Evolutionary conservation across 306 rosid species (phyloP).

Genomic region (Cucurbita argyrosperma): DNA sequence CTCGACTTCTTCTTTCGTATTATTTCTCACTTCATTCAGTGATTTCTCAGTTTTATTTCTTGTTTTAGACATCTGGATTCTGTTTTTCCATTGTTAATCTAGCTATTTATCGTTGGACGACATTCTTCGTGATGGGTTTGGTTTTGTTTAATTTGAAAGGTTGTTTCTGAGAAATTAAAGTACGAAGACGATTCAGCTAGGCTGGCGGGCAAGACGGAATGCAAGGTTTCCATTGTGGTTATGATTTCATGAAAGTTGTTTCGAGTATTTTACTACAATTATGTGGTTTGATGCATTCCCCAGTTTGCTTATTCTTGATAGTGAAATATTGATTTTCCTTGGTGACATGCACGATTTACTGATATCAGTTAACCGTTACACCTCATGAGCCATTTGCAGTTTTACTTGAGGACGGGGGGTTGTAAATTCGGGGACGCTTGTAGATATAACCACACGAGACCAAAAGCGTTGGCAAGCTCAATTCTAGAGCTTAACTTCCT

Average conservation of each 20-base stretch:
- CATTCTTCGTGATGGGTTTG: conserved; percentile 12
- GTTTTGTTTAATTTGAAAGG: conserved; percentile 25
- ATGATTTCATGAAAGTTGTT: conserved; percentile 9
- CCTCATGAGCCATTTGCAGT: conserved; percentile 43
- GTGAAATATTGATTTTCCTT: not conserved
- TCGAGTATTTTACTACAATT: conserved; percentile 2
- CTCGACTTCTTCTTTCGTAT: not conserved
- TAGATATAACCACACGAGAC: conserved; percentile 60
- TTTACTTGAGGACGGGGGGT: conserved; percentile 70
- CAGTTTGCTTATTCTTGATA: not conserved
- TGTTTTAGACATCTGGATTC: not conserved
- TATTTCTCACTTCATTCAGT: not conserved
- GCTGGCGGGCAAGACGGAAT: conserved; percentile 43
- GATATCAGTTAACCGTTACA: conserved; percentile 5
- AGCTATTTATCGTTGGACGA: conserved; percentile 8
- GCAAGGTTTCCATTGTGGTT: conserved; percentile 59
- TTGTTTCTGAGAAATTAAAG: conserved; percentile 35
- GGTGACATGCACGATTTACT: not conserved
- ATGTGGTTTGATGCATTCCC: not conserved
- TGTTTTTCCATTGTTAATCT: not conserved
- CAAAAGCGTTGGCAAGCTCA: conserved; percentile 18
- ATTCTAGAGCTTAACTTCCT: conserved; percentile 57
- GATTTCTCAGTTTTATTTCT: not conserved
- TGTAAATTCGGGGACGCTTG: conserved; percentile 77
- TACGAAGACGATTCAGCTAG: conserved; percentile 44